Evolutionary conservation across 2,329 filamentous ascomycete species (phyloP).

Genomic region (Chaetothyriales sp.): DNA sequence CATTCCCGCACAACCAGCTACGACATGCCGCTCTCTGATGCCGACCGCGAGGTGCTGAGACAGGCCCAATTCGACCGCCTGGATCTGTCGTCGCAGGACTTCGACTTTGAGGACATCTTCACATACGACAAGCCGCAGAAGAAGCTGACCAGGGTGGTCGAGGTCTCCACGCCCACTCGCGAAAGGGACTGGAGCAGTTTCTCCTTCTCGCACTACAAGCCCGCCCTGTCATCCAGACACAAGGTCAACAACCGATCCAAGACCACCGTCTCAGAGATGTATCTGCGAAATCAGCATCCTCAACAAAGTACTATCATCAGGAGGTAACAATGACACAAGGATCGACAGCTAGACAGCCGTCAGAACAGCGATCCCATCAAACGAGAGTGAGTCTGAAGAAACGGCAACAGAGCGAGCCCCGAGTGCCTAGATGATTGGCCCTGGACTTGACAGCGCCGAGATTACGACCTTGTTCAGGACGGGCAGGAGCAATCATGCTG

Average conservation of each 20-base stretch:
- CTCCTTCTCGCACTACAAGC: slow-evolving; percentile 14
- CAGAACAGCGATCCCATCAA: too few relatives aligned
- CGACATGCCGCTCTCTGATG: slow-evolving; percentile 13
- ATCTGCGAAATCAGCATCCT: slow-evolving; percentile 9
- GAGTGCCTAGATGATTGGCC: too few relatives aligned
- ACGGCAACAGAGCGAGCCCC: too few relatives aligned
- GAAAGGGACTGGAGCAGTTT: slow-evolving; percentile 15
- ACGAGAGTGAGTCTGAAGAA: neutral
- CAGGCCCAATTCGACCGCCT: slow-evolving; percentile 14
- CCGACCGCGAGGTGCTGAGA: slow-evolving; percentile 11
- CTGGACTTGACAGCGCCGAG: too few relatives aligned
- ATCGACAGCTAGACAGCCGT: neutral
- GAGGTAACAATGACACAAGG: neutral
- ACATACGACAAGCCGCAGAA: slow-evolving; percentile 17
- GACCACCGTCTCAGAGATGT: slow-evolving; percentile 9
- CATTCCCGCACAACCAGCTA: slow-evolving; percentile 14
- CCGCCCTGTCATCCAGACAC: slow-evolving; percentile 8
- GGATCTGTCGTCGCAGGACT: slow-evolving; percentile 17
- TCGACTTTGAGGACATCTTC: slow-evolving; percentile 18
- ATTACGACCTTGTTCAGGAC: too few relatives aligned
- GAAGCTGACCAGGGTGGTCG: slow-evolving; percentile 14
- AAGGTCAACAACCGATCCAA: slow-evolving; percentile 9
- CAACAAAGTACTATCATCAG: neutral
- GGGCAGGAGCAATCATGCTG: too few relatives aligned
- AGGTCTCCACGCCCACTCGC: slow-evolving; percentile 14